Conservation (phyloP, 441 rosid species). For the Biscutella auriculata region DNA sequence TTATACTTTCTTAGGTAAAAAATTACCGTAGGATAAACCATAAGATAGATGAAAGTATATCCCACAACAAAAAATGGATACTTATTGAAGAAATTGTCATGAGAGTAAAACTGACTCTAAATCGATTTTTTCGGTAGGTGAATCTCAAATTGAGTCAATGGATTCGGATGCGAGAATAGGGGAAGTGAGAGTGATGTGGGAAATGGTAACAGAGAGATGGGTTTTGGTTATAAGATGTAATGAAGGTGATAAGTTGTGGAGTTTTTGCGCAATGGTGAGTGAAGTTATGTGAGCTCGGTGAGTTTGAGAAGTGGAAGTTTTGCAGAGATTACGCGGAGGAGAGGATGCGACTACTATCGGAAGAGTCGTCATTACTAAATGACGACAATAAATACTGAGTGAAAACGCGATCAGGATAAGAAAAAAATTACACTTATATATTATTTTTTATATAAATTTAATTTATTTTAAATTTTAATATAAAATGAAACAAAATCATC, state of each 20-base stretch:
- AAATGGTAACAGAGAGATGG: slow-evolving; percentile 25
- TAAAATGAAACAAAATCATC: no score
- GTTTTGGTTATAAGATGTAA: no score
- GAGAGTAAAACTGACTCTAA: slow-evolving; percentile 50
- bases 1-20: slow-evolving; percentile 59
- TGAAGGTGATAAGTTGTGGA: slow-evolving; percentile 11
- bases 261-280: not conserved
- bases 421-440: no score
- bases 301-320: slow-evolving; percentile 16
- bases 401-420: no score
- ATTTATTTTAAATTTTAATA: no score
- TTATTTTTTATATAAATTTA: no score
- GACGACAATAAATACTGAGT: not conserved
- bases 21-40: slow-evolving; percentile 43
- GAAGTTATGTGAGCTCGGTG: not conserved
- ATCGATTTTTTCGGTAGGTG: slow-evolving; percentile 41
- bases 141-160: slow-evolving; percentile 26
- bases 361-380: slow-evolving; percentile 32
- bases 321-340: slow-evolving; percentile 26
- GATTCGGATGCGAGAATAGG: slow-evolving; percentile 46
- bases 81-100: slow-evolving; percentile 53
- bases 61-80: slow-evolving; percentile 82
- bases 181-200: slow-evolving; percentile 28
- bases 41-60: slow-evolving; percentile 67
- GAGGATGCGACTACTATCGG: slow-evolving; percentile 32